Conservation (phyloP, 495 filamentous ascomycete genomes). For the Parachaetomium inaequale region DNA sequence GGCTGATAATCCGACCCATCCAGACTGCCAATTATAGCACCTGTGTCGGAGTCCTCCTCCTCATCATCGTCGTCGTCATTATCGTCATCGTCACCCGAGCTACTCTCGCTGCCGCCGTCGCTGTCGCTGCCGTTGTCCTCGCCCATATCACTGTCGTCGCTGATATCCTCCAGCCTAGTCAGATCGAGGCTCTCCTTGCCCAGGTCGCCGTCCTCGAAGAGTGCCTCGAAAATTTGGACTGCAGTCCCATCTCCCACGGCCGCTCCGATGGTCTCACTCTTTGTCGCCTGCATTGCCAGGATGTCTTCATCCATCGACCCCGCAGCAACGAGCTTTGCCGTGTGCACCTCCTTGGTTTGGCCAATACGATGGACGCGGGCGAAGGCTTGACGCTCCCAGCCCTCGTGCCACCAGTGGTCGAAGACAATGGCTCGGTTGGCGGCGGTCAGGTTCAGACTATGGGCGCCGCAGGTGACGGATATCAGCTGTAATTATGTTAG, state of each 20-base stretch:
- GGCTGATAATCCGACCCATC: background rate
- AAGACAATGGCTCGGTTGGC: constrained; percentile 44
- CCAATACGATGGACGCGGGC: constrained; percentile 62
- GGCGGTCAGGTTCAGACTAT: constrained; percentile 33
- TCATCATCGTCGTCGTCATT: background rate
- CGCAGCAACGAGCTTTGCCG: constrained; percentile 49
- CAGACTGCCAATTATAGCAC: background rate
- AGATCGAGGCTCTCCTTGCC: background rate
- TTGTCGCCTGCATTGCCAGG: constrained; percentile 27
- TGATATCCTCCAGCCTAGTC: background rate
- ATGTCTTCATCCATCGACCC: constrained; percentile 53
- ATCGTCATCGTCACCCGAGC: background rate
- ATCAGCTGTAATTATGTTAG: constrained; percentile 23
- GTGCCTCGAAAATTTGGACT: background rate
- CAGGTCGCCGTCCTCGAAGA: background rate
- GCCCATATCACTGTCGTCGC: background rate
- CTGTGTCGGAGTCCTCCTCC: background rate
- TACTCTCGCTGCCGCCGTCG: background rate
- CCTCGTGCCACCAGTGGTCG: constrained; percentile 44
- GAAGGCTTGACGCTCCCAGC: constrained; percentile 51
- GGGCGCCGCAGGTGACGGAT: constrained; percentile 33
- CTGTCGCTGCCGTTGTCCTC: background rate
- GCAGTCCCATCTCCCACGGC: background rate
- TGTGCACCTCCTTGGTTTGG: constrained; percentile 52
- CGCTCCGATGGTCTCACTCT: constrained; percentile 1